These are phyloP conservation scores for Cucurbitaria berberidis DNA, from an alignment of 2,329 filamentous ascomycete species.

Conservation along the genomic window DNA sequence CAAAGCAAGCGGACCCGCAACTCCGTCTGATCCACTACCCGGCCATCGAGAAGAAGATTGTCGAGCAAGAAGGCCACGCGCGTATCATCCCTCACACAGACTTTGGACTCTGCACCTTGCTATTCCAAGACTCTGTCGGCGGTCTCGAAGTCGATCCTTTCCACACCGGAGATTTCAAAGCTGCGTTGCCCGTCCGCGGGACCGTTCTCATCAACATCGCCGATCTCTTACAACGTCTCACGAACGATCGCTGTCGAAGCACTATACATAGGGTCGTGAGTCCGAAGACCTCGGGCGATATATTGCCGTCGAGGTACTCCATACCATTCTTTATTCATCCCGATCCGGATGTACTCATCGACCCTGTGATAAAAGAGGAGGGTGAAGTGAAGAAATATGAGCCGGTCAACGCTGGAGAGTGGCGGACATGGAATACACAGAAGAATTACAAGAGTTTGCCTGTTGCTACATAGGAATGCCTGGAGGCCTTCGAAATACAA, in stretches of 20 bases:
- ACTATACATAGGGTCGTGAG: constrained; percentile 48
- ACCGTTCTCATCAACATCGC: constrained; percentile 37
- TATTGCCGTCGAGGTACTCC: constrained; percentile 44
- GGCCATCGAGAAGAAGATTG: constrained; percentile 25
- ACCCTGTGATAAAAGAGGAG: constrained; percentile 41
- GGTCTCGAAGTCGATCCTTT: constrained; percentile 47
- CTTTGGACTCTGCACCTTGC: constrained; percentile 45
- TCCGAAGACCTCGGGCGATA: constrained; percentile 29
- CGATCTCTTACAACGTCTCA: constrained; percentile 31
- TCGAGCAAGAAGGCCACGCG: constrained; percentile 30
- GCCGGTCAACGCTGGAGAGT: constrained; percentile 45
- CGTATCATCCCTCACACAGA: constrained; percentile 42
- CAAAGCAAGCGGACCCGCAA: constrained; percentile 32
- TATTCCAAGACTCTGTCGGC: constrained; percentile 48
- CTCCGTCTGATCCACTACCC: constrained; percentile 39
- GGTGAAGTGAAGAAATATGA: constrained; percentile 47
- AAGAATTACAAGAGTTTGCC: constrained; percentile 30
- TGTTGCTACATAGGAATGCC: background rate
- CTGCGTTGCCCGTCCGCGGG: constrained; percentile 29
- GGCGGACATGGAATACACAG: constrained; percentile 43
- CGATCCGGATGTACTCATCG: constrained; percentile 45
- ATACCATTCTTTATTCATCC: constrained; percentile 50
- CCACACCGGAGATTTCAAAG: constrained; percentile 32
- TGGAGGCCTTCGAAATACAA: background rate
- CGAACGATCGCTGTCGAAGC: constrained; percentile 42